Evolutionary conservation across 1,284 basidiomycete genomes (phyloP).

Genomic region (Paramarasmius palmivorus): DNA sequence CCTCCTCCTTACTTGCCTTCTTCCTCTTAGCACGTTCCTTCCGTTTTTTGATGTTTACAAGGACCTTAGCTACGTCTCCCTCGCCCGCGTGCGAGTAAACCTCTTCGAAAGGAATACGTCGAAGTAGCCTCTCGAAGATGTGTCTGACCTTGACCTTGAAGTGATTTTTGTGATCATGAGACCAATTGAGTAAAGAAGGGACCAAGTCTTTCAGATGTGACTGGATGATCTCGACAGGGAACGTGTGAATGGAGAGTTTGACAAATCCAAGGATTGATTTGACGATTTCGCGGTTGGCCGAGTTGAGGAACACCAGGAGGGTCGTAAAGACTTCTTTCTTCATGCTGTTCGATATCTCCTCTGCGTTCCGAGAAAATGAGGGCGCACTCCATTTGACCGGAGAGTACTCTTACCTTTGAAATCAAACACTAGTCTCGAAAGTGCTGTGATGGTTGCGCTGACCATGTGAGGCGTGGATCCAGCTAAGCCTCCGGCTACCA

Average conservation of each 20-base stretch:
- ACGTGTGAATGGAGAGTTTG: constrained; percentile 90
- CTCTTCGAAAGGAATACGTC: constrained; percentile 88
- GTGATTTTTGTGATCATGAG: constrained; percentile 97
- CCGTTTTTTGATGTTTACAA: constrained; percentile 89
- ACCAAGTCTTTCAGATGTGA: constrained; percentile 81
- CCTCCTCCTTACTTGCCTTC: constrained; percentile 51
- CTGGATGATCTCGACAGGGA: constrained; percentile 70
- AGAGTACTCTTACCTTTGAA: constrained; percentile 74
- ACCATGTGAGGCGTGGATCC: constrained; percentile 98
- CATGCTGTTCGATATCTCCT: constrained; percentile 73
- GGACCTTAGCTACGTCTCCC: constrained; percentile 75
- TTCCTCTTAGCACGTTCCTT: constrained; percentile 90
- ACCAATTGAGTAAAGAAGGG: constrained; percentile 87
- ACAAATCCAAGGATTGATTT: constrained; percentile 95
- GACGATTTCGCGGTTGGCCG: constrained; percentile 96
- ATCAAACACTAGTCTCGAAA: constrained; percentile 94
- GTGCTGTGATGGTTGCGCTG: constrained; percentile 92
- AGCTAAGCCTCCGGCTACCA: constrained; percentile 95
- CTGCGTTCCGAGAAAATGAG: constrained; percentile 37
- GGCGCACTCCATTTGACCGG: background rate
- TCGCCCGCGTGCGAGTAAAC: constrained; percentile 79
- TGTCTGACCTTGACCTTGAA: constrained; percentile 97
- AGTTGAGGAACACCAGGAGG: constrained; percentile 86
- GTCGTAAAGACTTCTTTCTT: constrained; percentile 88
- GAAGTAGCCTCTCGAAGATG: constrained; percentile 94